phyloP scores from a whole-genome alignment of 106 monocot genomes.

The Acorus gramineus region DNA sequence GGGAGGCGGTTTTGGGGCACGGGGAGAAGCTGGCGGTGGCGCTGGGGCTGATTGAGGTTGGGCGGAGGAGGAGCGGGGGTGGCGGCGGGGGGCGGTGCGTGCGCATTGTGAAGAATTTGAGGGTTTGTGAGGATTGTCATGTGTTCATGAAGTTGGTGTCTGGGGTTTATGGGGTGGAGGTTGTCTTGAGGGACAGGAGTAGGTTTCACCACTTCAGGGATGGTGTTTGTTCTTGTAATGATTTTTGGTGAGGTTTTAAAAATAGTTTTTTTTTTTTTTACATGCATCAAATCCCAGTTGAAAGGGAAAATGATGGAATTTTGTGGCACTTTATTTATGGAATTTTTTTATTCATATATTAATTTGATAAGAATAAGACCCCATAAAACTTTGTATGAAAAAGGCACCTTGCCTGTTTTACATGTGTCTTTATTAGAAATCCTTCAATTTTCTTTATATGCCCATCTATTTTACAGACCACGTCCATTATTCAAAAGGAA shows the following conservation, averaged over 20 bases:
- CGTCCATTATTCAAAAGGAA: too few species aligned
- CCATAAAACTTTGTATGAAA: too few species aligned
- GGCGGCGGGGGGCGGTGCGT: conserved; percentile 24
- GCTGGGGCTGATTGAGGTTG: conserved; percentile 30
- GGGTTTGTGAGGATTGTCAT: conserved; percentile 49
- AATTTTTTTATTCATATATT: too few species aligned
- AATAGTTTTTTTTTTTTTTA: too few species aligned
- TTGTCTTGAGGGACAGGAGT: conserved; percentile 38
- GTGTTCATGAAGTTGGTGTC: conserved; percentile 35
- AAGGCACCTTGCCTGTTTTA: too few species aligned
- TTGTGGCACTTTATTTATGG: too few species aligned
- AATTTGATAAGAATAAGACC: too few species aligned
- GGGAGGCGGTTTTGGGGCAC: conserved; percentile 33
- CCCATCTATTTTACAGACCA: too few species aligned
- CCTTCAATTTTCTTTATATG: too few species aligned
- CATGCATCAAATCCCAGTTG: too few species aligned
- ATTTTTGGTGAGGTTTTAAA: conserved; percentile 29
- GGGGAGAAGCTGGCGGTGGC: conserved; percentile 63
- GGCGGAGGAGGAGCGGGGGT: background rate
- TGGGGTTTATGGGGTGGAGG: conserved; percentile 19
- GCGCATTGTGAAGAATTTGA: conserved; percentile 35
- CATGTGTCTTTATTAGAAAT: too few species aligned
- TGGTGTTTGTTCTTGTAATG: conserved; percentile 38
- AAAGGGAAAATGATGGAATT: too few species aligned
- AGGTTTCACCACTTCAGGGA: conserved; percentile 39